Evolutionary conservation across 768 basidiomycete species (phyloP), one percentile per base, ranked within the genome.

Genomic region (Hypsizygus marmoreus): DNA sequence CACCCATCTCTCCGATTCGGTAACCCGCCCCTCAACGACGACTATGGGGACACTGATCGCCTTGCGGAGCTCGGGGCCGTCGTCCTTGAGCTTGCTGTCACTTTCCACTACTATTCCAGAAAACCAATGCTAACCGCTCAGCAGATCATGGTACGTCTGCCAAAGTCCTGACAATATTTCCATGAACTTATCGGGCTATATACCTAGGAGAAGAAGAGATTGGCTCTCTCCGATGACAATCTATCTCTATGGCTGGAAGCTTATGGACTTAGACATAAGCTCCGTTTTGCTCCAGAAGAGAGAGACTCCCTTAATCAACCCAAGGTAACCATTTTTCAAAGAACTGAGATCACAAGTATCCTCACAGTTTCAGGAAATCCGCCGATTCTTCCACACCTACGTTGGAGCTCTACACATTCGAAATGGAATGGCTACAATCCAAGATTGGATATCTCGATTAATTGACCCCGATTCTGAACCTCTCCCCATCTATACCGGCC

Each of bases 391-490:
- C 51, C 56, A 77, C 54, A 76, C 77, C 14, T 87, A 86, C 51
- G 68, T 87, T 10, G 86, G 84, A 7, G 86, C 83, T n/a, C 62
- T 84, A 10, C 83, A 77, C 59, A 67, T 75, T n/a, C 76, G 79
- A 40, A 75, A 71, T 43, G 86, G 85, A 16, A 57, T 77, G 26
- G 33, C 56, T 4, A 57, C 61, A 6, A 69, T 86, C 38, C 72
- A 81, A 56, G 55, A 63, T 17, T 88, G 84, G 84, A 75, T 86
- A 24, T 76, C 76, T 37, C 68, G 68, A 41, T 68, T 86, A 20
- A 68, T 86, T 39, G 75, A 74, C 51, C 82, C 84, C 6, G 63
- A 64, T 12, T 56, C 63, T 35, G 61, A 50, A 19, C 40, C 32
- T 12, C 32, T 39, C 10, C 28, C 1, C 12, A 41, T 25, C 32